phyloP scores from a whole-genome alignment of 2,329 filamentous ascomycete species.

The Arthrobotrys musiformis region DNA sequence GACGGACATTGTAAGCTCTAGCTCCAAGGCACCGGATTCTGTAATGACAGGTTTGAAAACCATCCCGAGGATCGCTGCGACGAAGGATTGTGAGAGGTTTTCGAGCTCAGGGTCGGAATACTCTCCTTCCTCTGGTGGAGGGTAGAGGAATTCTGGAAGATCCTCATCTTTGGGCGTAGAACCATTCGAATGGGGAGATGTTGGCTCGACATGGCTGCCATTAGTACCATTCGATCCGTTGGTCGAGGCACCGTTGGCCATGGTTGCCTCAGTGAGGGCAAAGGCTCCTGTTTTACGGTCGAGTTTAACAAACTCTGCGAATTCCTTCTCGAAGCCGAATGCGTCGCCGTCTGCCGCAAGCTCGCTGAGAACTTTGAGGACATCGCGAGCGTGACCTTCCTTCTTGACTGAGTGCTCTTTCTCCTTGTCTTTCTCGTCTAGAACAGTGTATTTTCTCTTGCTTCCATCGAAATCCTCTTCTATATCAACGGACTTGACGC shows the following conservation, averaged over 20 bases:
- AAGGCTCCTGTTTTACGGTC: constrained; percentile 43
- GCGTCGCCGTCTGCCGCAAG: constrained; percentile 43
- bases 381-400: constrained; percentile 30
- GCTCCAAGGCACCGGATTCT: constrained; percentile 37
- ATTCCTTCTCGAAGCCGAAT: constrained; percentile 53
- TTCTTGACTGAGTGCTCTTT: constrained; percentile 15
- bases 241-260: constrained; percentile 16
- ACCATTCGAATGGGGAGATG: constrained; percentile 35
- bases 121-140: constrained; percentile 44
- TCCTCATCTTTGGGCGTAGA: constrained; percentile 47
- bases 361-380: constrained; percentile 32
- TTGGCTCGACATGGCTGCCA: constrained; percentile 23
- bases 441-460: constrained; percentile 32
- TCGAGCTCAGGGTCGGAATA: constrained; percentile 37
- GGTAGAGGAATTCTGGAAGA: constrained; percentile 52
- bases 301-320: constrained; percentile 50
- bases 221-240: constrained; percentile 35
- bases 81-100: constrained; percentile 45
- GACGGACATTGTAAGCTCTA: constrained; percentile 48
- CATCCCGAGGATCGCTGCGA: constrained; percentile 45
- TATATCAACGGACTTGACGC: constrained; percentile 38
- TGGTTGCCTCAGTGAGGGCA: constrained; percentile 27
- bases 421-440: constrained; percentile 7
- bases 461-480: constrained; percentile 25
- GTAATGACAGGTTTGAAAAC: constrained; percentile 49